phyloP scores from a whole-genome alignment of 2,329 filamentous ascomycete species.

The Aspergillus amoenus region DNA sequence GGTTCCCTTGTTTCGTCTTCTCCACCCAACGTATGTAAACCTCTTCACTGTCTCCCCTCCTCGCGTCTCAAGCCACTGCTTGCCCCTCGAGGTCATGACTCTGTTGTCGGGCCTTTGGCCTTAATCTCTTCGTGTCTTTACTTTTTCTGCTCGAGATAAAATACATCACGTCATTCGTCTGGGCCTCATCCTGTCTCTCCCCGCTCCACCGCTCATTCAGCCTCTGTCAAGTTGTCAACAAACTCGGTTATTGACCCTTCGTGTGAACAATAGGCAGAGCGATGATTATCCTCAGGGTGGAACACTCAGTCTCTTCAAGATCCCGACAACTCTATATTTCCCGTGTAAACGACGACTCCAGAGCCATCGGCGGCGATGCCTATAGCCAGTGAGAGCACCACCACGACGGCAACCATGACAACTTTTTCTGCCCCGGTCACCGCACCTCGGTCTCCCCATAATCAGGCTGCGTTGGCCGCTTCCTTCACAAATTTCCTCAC shows the following conservation, averaged over 20 bases:
- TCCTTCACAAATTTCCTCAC: conserved; percentile 79
- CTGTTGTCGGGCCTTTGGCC: background rate
- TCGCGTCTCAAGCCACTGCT: background rate
- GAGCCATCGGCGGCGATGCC: conserved; percentile 39
- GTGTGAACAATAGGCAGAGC: conserved; percentile 37
- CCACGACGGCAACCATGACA: conserved; percentile 38
- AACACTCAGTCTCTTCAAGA: conserved; percentile 43
- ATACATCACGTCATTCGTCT: conserved; percentile 6
- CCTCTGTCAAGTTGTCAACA: background rate
- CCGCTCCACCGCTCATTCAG: conserved; percentile 5
- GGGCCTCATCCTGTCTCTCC: background rate
- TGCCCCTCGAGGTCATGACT: background rate
- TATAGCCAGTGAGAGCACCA: conserved; percentile 44
- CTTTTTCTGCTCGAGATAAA: background rate
- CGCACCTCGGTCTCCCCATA: conserved; percentile 46
- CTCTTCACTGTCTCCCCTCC: conserved; percentile 1
- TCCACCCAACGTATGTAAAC: conserved; percentile 25
- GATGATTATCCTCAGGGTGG: conserved; percentile 46
- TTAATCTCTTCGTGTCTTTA: background rate
- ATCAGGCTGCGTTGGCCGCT: conserved; percentile 60
- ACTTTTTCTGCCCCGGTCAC: conserved; percentile 42
- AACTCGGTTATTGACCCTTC: conserved; percentile 27
- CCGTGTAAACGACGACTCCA: conserved; percentile 34
- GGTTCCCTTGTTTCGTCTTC: conserved; percentile 18
- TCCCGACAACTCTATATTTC: conserved; percentile 35